A percentile compares a stretch with the other conserved stretches of the same genome.
These are phyloP conservation scores for Aspergillus conjunctus DNA, from an alignment of 495 filamentous ascomycete species.

Conservation along the genomic window DNA sequence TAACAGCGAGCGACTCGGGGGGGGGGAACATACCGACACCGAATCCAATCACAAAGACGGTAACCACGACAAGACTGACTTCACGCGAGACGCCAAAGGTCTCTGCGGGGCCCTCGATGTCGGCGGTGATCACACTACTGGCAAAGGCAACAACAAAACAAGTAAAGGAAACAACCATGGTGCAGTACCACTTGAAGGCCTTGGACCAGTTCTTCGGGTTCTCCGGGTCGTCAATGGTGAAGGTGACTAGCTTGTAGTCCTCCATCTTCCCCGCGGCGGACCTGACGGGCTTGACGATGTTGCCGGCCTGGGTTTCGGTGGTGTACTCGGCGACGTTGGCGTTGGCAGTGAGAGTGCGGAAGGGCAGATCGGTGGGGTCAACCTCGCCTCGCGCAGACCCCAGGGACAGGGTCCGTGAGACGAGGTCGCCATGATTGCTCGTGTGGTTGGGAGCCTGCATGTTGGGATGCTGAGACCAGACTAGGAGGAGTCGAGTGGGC, in stretches of 20 bases:
- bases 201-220: constrained; percentile 66
- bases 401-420: constrained; percentile 31
- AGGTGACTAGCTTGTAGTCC: constrained; percentile 73
- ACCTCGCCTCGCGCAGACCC: constrained; percentile 25
- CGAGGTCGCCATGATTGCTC: constrained; percentile 18
- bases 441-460: constrained; percentile 28
- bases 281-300: constrained; percentile 57
- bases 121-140: constrained; percentile 66
- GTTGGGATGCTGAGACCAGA: constrained; percentile 1
- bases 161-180: constrained; percentile 56
- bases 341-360: constrained; percentile 58
- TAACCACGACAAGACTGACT: constrained; percentile 66
- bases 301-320: constrained; percentile 57
- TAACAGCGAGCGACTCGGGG: not conserved
- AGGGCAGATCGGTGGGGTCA: constrained; percentile 56
- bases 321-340: constrained; percentile 68
- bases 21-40: constrained; percentile 60
- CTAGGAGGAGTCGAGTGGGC: constrained; percentile 2
- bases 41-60: constrained; percentile 78
- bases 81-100: constrained; percentile 66
- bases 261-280: constrained; percentile 56
- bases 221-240: constrained; percentile 59
- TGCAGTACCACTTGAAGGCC: constrained; percentile 66
- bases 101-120: constrained; percentile 59
- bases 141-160: constrained; percentile 70